Base-by-base conservation (phyloP, 768 basidiomycete species). In the Suillus subluteus region DNA sequence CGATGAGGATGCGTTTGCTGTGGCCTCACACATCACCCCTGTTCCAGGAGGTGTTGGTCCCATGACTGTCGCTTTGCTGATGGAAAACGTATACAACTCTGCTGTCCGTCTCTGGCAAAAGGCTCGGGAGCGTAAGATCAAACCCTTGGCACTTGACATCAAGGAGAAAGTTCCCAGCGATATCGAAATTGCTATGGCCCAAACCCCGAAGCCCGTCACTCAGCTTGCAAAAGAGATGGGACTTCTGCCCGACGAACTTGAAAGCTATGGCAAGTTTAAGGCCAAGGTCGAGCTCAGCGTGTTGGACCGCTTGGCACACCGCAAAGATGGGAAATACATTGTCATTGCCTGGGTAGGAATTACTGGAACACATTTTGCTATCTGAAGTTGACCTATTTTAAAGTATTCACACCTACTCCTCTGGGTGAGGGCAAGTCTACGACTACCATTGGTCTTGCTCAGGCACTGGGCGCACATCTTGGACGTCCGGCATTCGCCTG, bases 31-130 rank as follows among this genome's bases (percentile, higher is more conserved):
- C 79, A 98, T 99, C 73, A 99, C 98, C 0, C 98, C 98, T 26
- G 98, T 99, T 32, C 98, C 98, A 0, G 98, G 98, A 78, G 98
- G 98, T 65, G 98, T 99, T 62, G 98, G 98, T 15, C 98, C 98
- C n/a, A 98, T 99, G 96, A 99, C 98, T 16, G 98, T 99, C 66
- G 98, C 98, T 26, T 85, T 98, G 82, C 88, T 99, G 69, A 98
- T 99, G 96, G 86, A 89, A 74, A 99, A 99, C 80, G 97, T 96
- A 2, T 81, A 95, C 70, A 82, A 84, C 69, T 91, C 95, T 58
- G 96, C 96, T 30, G 86, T 92, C 76, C 88, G 93, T 62, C 84
- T 88, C 62, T 96, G 92, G 86, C 87, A 91, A 69, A 83, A 87
- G 62, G 79, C 86, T 54, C 86, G 89, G 58, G 76, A 84, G 15